Percentiles rank a stretch among this genome's conserved stretches.
Evolutionary conservation across 257 asterid genomes (phyloP).

Genomic region (Solanum verrucosum): DNA sequence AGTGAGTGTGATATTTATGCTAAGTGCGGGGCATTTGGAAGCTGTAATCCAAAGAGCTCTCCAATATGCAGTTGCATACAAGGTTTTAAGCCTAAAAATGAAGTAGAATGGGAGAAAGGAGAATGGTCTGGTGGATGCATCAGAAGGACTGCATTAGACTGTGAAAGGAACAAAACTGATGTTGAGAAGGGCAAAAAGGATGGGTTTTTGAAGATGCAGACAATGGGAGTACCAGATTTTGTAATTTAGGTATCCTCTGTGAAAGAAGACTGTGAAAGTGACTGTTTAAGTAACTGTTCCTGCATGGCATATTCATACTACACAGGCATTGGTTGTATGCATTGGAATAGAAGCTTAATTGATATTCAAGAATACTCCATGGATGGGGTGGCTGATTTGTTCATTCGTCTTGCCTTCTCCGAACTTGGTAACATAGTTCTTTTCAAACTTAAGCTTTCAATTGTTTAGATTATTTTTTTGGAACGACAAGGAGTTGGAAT

Average conservation of each 20-base stretch:
- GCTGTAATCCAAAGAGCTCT: constrained; percentile 25
- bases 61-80: constrained; percentile 42
- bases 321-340: constrained; percentile 17
- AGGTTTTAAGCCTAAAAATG: constrained; percentile 35
- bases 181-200: constrained; percentile 14
- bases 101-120: constrained; percentile 38
- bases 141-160: constrained; percentile 27
- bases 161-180: constrained; percentile 10
- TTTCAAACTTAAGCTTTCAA: not conserved
- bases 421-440: constrained; percentile 30
- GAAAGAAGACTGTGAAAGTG: constrained; percentile 21
- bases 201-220: constrained; percentile 26
- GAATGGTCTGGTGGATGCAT: constrained; percentile 52
- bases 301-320: constrained; percentile 14
- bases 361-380: constrained; percentile 25
- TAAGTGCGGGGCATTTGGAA: constrained; percentile 45
- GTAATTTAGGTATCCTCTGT: constrained; percentile 7
- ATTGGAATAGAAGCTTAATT: constrained; percentile 15
- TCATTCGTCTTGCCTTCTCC: constrained; percentile 36
- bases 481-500: not conserved
- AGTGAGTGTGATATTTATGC: constrained; percentile 10
- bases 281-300: constrained; percentile 21
- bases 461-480: not conserved
- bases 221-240: constrained; percentile 30
- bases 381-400: constrained; percentile 27